phyloP scores from a whole-genome alignment of 1,284 basidiomycete genomes.

The Cutaneotrichosporon sp. region DNA sequence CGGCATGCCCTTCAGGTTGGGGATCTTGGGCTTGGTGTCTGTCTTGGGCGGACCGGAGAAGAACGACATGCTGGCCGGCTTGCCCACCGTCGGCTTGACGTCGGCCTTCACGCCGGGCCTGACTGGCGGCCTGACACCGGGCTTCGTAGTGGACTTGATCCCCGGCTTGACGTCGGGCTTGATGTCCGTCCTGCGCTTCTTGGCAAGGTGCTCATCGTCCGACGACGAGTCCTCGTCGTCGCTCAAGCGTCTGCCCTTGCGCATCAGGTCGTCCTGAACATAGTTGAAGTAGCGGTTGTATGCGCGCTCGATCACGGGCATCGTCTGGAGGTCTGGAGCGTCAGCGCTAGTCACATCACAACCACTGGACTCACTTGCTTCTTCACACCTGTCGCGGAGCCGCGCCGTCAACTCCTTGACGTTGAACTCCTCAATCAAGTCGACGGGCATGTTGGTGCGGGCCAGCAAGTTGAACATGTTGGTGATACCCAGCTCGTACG shows the following conservation, averaged over 20 bases:
- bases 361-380: constrained; percentile 26
- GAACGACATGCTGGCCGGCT: constrained; percentile 37
- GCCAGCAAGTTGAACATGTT: constrained; percentile 30
- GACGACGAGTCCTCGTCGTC: constrained; percentile 13
- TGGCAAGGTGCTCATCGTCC: constrained; percentile 8
- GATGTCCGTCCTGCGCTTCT: constrained; percentile 30
- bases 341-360: constrained; percentile 1
- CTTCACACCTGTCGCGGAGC: constrained; percentile 19
- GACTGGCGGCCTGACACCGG: neutral
- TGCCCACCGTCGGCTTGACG: neutral
- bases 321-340: constrained; percentile 1
- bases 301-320: constrained; percentile 26
- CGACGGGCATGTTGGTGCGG: constrained; percentile 40
- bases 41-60: constrained; percentile 26
- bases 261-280: constrained; percentile 20
- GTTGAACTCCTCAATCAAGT: constrained; percentile 31
- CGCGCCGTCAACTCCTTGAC: constrained; percentile 25
- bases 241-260: constrained; percentile 14
- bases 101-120: neutral
- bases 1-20: constrained; percentile 22
- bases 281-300: constrained; percentile 26
- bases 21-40: constrained; percentile 26
- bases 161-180: constrained; percentile 1
- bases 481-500: constrained; percentile 33
- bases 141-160: constrained; percentile 4